These are phyloP conservation scores for Dictyophora rubrovolvata DNA, from an alignment of 768 basidiomycete genomes.

Conservation along the genomic window DNA sequence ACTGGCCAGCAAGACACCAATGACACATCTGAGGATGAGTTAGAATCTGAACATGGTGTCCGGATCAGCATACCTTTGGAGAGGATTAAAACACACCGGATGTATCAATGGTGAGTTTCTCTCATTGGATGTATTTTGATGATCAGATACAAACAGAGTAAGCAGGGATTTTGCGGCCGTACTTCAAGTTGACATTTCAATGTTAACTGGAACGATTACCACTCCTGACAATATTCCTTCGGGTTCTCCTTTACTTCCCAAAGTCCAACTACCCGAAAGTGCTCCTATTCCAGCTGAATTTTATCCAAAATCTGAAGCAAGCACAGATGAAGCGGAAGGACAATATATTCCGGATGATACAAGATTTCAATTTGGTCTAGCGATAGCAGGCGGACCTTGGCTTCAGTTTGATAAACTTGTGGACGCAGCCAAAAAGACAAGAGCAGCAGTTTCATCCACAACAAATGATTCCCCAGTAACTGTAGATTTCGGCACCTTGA, in stretches of 20 bases:
- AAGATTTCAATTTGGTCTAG: conserved; percentile 23
- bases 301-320: conserved; percentile 1
- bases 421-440: conserved; percentile 20
- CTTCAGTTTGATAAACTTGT: conserved; percentile 20
- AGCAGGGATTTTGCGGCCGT: conserved; percentile 3
- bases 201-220: neutral
- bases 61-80: conserved; percentile 37
- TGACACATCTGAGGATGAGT: conserved; percentile 16
- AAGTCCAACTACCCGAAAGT: neutral
- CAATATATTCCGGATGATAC: conserved; percentile 11
- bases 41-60: conserved; percentile 28
- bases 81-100: conserved; percentile 22
- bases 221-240: neutral
- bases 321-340: neutral
- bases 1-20: neutral
- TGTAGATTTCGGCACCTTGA: conserved; percentile 34
- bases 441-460: neutral
- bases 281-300: conserved; percentile 11
- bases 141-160: neutral
- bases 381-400: conserved; percentile 20
- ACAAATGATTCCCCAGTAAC: conserved; percentile 20
- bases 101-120: conserved; percentile 4
- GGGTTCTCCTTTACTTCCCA: neutral
- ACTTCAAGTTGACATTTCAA: conserved; percentile 7
- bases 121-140: neutral